These are phyloP conservation scores for Melocanna baccifera DNA, from an alignment of 176 grass and related monocot species.

Conservation along the genomic window DNA sequence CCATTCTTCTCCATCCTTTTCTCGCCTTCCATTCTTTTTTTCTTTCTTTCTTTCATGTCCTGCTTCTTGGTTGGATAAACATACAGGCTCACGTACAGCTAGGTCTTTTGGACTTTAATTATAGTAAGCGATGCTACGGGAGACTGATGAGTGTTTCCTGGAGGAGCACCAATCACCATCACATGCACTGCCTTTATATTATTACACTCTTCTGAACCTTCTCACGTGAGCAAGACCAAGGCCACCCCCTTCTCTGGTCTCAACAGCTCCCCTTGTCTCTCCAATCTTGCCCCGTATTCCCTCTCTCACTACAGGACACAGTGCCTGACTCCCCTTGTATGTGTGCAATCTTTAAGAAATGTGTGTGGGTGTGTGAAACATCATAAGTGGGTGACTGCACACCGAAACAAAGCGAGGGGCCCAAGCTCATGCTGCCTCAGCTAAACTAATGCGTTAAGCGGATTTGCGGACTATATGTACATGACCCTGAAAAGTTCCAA, in stretches of 20 bases:
- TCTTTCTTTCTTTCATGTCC: constrained; percentile 21
- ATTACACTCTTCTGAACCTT: constrained; percentile 27
- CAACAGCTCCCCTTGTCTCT: constrained; percentile 37
- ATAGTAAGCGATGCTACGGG: constrained; percentile 36
- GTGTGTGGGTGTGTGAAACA: constrained; percentile 14
- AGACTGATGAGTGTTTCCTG: constrained; percentile 41
- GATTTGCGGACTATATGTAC: neutral
- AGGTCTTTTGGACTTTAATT: constrained; percentile 34
- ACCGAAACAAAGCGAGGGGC: constrained; percentile 29
- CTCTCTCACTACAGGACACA: constrained; percentile 19
- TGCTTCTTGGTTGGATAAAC: constrained; percentile 45
- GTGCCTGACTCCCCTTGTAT: constrained; percentile 1
- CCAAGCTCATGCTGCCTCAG: neutral
- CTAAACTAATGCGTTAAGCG: neutral
- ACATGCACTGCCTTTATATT: constrained; percentile 55
- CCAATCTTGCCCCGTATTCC: constrained; percentile 40
- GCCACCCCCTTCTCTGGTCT: neutral
- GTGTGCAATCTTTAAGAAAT: constrained; percentile 21
- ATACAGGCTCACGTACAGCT: constrained; percentile 24
- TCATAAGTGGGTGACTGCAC: constrained; percentile 23
- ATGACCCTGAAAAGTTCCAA: neutral
- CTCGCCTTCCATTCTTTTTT: neutral
- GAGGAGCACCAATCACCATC: constrained; percentile 43
- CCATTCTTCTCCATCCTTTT: constrained; percentile 33
- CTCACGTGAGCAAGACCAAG: constrained; percentile 41